A percentile compares a stretch with the other conserved stretches of the same genome.
Evolutionary conservation across 257 asterid genomes (phyloP).

Genomic region (Nicotiana tabacum): DNA sequence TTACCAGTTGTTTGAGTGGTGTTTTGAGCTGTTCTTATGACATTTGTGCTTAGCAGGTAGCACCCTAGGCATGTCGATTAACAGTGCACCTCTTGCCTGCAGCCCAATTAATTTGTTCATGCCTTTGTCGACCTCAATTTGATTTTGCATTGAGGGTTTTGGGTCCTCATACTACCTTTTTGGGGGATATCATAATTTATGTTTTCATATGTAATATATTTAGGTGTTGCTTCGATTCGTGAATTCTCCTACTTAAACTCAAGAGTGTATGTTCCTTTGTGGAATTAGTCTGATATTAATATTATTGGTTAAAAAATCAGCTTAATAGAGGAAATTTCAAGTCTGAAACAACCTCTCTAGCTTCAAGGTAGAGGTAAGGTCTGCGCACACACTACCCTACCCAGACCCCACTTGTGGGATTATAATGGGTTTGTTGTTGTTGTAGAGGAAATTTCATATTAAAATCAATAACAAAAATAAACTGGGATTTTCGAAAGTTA

Average conservation of each 20-base stretch:
- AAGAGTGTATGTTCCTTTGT: neutral
- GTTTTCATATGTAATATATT: neutral
- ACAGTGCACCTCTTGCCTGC: neutral
- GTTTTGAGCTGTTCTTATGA: neutral
- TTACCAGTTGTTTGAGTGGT: neutral
- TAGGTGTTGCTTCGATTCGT: neutral
- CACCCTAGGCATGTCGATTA: neutral
- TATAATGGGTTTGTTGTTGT: too few relatives aligned
- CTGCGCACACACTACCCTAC: too few relatives aligned
- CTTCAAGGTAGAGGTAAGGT: too few relatives aligned
- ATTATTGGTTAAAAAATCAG: neutral
- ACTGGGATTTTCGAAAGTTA: neutral
- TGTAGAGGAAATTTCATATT: too few relatives aligned
- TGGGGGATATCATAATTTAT: neutral
- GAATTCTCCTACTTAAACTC: neutral
- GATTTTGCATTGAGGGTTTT: neutral
- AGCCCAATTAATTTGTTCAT: neutral
- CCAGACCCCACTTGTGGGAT: too few relatives aligned
- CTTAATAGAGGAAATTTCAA: neutral
- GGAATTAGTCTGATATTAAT: neutral
- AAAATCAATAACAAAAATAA: neutral
- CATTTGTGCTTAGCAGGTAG: neutral
- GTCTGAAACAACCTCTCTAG: too few relatives aligned
- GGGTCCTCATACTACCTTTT: neutral
- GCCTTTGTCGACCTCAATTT: neutral